Evolutionary conservation across 2,329 filamentous ascomycete species (phyloP).

Genomic region (Fusarium caatingaense): DNA sequence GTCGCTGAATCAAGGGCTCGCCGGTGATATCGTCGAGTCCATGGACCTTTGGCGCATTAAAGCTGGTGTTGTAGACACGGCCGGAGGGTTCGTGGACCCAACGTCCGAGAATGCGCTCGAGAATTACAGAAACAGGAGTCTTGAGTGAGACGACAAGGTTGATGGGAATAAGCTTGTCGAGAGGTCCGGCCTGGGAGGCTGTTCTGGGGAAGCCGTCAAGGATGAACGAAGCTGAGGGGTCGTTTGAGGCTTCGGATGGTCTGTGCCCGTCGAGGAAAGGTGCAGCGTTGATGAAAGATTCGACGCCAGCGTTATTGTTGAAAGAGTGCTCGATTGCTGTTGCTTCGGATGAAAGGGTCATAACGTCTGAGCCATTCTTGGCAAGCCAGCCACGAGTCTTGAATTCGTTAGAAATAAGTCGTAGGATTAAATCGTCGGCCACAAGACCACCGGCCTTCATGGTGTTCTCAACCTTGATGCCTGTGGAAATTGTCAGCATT

Average conservation of each 20-base stretch:
- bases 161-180: constrained; percentile 89
- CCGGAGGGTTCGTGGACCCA: constrained; percentile 95
- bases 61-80: constrained; percentile 93
- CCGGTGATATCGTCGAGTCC: constrained; percentile 93
- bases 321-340: constrained; percentile 52
- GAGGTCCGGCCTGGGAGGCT: constrained; percentile 78
- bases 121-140: constrained; percentile 87
- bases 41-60: constrained; percentile 83
- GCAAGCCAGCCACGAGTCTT: constrained; percentile 85
- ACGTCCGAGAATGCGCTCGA: constrained; percentile 88
- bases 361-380: constrained; percentile 59
- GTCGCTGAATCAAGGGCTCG: constrained; percentile 82
- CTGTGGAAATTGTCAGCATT: constrained; percentile 57
- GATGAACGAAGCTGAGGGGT: constrained; percentile 87
- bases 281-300: constrained; percentile 56
- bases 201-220: constrained; percentile 97
- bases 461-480: constrained; percentile 88
- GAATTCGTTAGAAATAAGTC: constrained; percentile 91
- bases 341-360: constrained; percentile 62
- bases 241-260: constrained; percentile 66
- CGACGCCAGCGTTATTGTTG: constrained; percentile 50
- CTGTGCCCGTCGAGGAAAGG: constrained; percentile 53
- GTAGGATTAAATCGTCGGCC: constrained; percentile 89
- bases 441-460: constrained; percentile 93
- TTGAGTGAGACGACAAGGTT: constrained; percentile 90